These are phyloP conservation scores for Trichophyton verrucosum DNA, from an alignment of 2,329 filamentous ascomycete genomes.

Conservation along the genomic window DNA sequence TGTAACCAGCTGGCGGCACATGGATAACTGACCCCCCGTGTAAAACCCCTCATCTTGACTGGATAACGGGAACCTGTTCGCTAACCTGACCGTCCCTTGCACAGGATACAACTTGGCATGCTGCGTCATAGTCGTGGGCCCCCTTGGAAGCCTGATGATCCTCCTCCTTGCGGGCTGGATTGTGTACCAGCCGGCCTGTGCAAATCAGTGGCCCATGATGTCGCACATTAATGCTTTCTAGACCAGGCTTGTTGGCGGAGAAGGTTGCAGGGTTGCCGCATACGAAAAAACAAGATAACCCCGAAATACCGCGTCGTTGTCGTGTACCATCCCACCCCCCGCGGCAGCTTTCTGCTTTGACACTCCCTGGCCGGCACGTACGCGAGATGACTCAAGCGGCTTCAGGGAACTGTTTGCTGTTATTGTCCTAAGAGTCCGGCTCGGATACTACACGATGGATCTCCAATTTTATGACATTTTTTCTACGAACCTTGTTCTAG, in stretches of 20 bases:
- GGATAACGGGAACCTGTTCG: neutral
- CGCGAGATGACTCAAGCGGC: neutral
- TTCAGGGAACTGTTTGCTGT: neutral
- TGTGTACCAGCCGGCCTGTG: neutral
- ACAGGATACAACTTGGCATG: neutral
- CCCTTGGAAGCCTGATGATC: neutral
- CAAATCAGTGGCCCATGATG: neutral
- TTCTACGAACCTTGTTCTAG: neutral
- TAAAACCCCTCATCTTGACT: neutral
- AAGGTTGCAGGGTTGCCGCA: neutral
- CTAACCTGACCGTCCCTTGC: conserved; percentile 2
- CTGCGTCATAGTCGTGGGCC: conserved; percentile 3
- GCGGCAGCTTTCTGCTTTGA: neutral
- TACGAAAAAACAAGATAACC: neutral
- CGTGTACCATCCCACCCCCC: neutral
- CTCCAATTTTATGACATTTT: neutral
- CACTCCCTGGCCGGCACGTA: neutral
- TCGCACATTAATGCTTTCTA: neutral
- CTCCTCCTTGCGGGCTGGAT: neutral
- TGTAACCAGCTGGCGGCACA: conserved; percentile 2
- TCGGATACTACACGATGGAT: neutral
- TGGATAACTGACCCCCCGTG: neutral
- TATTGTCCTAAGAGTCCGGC: too few relatives aligned
- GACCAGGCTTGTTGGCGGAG: neutral
- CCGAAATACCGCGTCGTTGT: neutral